Base-by-base conservation (phyloP, 2,329 filamentous ascomycete genomes). In the Penicillium sp. region DNA sequence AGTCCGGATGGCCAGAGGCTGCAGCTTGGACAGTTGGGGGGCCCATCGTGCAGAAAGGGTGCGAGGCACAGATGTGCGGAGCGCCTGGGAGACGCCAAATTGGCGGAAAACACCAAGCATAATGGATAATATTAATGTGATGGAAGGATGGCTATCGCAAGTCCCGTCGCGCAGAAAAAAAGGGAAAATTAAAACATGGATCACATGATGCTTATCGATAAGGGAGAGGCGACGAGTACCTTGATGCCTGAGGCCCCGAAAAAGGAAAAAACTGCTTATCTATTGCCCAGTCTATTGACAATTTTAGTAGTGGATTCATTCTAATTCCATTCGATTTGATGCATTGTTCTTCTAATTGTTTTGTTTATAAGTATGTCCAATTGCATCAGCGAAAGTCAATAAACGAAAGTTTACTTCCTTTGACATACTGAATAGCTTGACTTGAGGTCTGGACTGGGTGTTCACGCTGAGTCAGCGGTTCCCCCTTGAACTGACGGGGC, bases 81-180 rank as follows among this genome's bases (percentile, higher is more conserved):
- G 63, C 55, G 68, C 74, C 53, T 73, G 73, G 55, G 64, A 65
- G 52, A 74, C 70, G 63, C 70, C 70, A 54, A 71, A 73, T 58
- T 72, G 73, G 65, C 73, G 75, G 66, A 76, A 63, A 63, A 69
- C 69, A 65, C 69, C 67, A 61, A 76, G 67, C 75, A 77, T 77
- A 53, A 62, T 71, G 58, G 52, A 61, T 21, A 44, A 57, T 21
- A 48, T 31, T n/a, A 21, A 39, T 47, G 52, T 44, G 51, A 60
- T 53, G 46, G 46, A 49, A 43, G 37, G 39, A 52, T 21, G 50
- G 31, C 26, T 52, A 60, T 48, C n/a, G 57, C 52, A 39, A 24
- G 35, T 45, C 31, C 13, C 24, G 52, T 57, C 19, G 57, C 57
- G 55, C 53, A 39, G 59, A 54, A 57, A 56, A 59, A 60, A 58